These are phyloP conservation scores for Crucibulum parvulum DNA, from an alignment of 1,284 basidiomycete species.

Conservation along the genomic window DNA sequence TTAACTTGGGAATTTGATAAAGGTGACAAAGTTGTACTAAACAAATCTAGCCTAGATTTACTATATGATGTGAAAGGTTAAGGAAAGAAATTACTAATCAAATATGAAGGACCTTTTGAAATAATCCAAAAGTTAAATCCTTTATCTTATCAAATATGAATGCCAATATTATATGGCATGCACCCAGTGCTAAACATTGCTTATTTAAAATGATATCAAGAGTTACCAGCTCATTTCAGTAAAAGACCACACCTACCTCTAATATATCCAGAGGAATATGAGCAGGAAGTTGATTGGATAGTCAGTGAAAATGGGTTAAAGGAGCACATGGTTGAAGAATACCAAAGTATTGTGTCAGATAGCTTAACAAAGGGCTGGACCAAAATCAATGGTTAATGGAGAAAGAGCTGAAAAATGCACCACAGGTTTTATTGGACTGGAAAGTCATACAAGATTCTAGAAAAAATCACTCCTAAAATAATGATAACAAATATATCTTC, in stretches of 20 bases:
- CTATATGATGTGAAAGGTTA: conserved; percentile 14
- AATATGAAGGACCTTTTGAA: conserved; percentile 26
- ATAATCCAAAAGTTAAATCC: conserved; percentile 17
- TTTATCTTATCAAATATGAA: conserved; percentile 25
- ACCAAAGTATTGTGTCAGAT: background rate
- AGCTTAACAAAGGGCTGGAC: background rate
- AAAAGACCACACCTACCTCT: conserved; percentile 1
- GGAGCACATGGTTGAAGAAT: background rate
- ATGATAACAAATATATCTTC: background rate
- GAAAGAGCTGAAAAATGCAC: background rate
- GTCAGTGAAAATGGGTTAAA: conserved; percentile 6
- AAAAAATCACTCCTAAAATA: background rate
- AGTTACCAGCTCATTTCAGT: conserved; percentile 16
- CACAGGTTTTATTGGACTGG: background rate
- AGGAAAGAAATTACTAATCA: conserved; percentile 15
- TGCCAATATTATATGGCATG: conserved; percentile 30
- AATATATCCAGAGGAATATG: conserved; percentile 1
- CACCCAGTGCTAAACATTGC: conserved; percentile 32
- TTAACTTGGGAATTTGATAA: background rate
- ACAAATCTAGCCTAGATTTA: conserved; percentile 16
- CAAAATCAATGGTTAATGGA: background rate
- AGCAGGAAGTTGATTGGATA: conserved; percentile 22
- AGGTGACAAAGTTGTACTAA: conserved; percentile 24
- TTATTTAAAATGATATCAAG: conserved; percentile 28
- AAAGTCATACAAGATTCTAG: background rate